Base-by-base conservation (phyloP, 2,329 filamentous ascomycete genomes). In the Penicillium glabrum region DNA sequence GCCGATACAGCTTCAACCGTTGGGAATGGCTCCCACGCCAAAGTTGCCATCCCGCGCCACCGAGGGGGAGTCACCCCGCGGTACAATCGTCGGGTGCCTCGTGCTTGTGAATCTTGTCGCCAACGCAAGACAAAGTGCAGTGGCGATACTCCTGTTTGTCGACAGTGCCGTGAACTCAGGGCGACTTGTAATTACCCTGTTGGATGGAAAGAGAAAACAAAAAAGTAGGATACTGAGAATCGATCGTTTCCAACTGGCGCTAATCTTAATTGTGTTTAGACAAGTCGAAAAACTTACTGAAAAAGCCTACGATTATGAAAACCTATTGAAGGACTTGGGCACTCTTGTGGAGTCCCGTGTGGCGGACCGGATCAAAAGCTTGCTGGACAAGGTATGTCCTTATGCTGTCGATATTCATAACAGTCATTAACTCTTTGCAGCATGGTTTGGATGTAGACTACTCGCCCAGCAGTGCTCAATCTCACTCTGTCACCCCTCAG, bases 51-150 rank as follows among this genome's bases (percentile, higher is more conserved):
- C 14, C 71, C 71, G 21, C 65, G 71, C 26, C 59, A 69, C 31
- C 66, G 67, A 45, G 61, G 60, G 24, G 58, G 61, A 7, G 54
- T 63, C 21, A 62, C 61, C 23, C 61, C 59, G 21, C 58, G 58
- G 19, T 63, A 59, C 44, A 59, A 61, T 48, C 57, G 59, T 7
- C 57, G 70, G 27, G 61, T 68, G 39, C 61, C 64, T 41, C 58
- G 67, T 13, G 73, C 73, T n/a, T 76, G 74, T 43, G 72, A 75
- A 58, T 71, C 72, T 3, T 76, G 74, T 53, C 66, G 73, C 33
- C 63, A 68, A 49, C 66, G 72, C 33, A 76, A 76, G 58, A 75
- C 72, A 21, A 76, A 75, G 62, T 76, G 74, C 57, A 71, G 69
- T 56, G 74, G 74, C 14, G 73, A 75, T 53, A 68, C 67, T 5